phyloP scores from a whole-genome alignment of 164 flowering plant species.

The Sedum album region DNA sequence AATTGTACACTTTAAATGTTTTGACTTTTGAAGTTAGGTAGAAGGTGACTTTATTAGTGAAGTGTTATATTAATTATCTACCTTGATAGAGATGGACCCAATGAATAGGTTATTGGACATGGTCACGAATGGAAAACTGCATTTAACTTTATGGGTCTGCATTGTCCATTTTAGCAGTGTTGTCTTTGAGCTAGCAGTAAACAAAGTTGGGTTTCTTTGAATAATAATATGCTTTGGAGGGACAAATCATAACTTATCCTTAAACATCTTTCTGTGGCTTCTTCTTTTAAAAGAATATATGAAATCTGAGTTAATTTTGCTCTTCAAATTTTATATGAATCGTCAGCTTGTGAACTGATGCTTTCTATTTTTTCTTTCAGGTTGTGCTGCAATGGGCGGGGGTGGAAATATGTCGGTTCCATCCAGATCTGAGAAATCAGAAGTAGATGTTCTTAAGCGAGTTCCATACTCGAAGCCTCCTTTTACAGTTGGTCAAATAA shows the following conservation, averaged over 20 bases:
- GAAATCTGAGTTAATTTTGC: not conserved
- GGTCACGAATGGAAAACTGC: too few species aligned
- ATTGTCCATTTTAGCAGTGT: not conserved
- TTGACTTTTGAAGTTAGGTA: too few species aligned
- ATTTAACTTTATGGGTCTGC: not conserved
- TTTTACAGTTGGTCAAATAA: constrained; percentile 53
- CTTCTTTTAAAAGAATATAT: not conserved
- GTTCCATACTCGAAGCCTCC: constrained; percentile 58
- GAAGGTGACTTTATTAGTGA: too few species aligned
- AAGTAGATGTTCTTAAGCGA: constrained; percentile 22
- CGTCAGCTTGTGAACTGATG: not conserved
- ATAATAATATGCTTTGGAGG: not conserved
- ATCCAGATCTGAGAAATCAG: constrained; percentile 23
- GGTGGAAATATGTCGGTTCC: constrained; percentile 54
- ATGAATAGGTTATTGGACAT: too few species aligned
- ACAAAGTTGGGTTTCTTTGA: not conserved
- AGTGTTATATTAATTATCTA: too few species aligned
- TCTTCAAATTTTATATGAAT: not conserved
- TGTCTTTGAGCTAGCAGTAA: not conserved
- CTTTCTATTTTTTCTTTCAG: constrained; percentile 11
- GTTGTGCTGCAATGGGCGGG: constrained; percentile 46
- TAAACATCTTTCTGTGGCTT: too few species aligned
- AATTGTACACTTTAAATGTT: too few species aligned
- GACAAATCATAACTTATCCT: not conserved
- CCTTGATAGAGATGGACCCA: too few species aligned